phyloP scores from a whole-genome alignment of 2,329 filamentous ascomycete species.

The Lachnellula suecica region DNA sequence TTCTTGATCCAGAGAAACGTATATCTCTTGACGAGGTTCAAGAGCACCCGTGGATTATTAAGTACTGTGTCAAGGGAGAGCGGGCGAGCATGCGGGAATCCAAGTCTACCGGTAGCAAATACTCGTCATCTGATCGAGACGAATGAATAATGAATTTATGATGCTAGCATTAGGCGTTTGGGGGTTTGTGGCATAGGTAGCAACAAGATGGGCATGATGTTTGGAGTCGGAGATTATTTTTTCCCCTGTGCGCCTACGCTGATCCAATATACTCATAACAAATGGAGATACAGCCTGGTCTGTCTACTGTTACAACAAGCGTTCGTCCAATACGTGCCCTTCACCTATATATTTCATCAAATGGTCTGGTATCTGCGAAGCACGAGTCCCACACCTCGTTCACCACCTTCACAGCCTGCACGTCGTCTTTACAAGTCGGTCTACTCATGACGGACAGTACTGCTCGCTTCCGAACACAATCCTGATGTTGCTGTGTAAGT shows the following conservation, averaged over 20 bases:
- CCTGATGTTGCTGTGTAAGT: conserved; percentile 88
- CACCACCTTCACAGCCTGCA: conserved; percentile 82
- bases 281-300: conserved; percentile 1
- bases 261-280: conserved; percentile 24
- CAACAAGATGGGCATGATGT: conserved; percentile 22
- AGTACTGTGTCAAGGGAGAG: conserved; percentile 69
- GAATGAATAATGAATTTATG: conserved; percentile 30
- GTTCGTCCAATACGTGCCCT: conserved; percentile 11
- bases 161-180: conserved; percentile 27
- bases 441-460: conserved; percentile 76
- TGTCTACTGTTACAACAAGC: conserved; percentile 24
- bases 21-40: conserved; percentile 88
- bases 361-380: conserved; percentile 89
- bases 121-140: conserved; percentile 23
- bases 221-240: conserved; percentile 31
- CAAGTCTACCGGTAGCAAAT: conserved; percentile 33
- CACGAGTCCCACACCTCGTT: conserved; percentile 99
- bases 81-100: conserved; percentile 32
- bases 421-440: conserved; percentile 79
- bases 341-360: conserved; percentile 92
- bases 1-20: conserved; percentile 90
- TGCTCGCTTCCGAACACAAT: conserved; percentile 83
- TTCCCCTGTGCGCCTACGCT: conserved; percentile 33
- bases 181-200: conserved; percentile 9
- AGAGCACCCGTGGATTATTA: conserved; percentile 92